These are phyloP conservation scores for Diospyros lotus DNA, from an alignment of 148 eudicot genomes.

Conservation along the genomic window DNA sequence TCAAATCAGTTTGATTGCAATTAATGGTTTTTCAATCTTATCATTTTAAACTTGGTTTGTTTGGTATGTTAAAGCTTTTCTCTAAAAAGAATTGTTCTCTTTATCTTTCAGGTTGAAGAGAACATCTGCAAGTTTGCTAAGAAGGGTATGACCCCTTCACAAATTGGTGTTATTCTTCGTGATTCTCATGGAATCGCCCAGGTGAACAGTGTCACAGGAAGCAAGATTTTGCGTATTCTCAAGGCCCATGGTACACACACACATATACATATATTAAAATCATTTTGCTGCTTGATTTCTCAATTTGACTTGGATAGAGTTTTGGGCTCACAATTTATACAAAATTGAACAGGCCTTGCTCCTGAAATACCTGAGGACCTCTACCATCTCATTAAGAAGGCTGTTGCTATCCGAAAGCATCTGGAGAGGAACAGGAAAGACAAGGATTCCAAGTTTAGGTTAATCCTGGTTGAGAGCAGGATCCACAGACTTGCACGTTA, in stretches of 20 bases:
- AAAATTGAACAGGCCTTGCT: slow-evolving; percentile 20
- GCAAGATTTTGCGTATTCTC: slow-evolving; percentile 34
- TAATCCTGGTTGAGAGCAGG: slow-evolving; percentile 37
- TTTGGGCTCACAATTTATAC: not conserved
- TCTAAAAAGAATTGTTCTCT: not conserved
- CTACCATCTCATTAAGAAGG: slow-evolving; percentile 34
- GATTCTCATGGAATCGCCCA: slow-evolving; percentile 34
- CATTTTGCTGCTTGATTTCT: not conserved
- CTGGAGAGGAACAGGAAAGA: slow-evolving; percentile 40
- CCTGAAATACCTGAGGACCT: slow-evolving; percentile 34
- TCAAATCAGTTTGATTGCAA: not conserved
- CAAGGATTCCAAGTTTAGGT: slow-evolving; percentile 34
- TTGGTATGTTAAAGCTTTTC: not conserved
- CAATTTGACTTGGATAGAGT: not conserved
- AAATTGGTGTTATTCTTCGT: slow-evolving; percentile 32
- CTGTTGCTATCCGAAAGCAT: slow-evolving; percentile 30
- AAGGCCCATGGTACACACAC: slow-evolving; percentile 33
- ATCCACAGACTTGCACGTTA: slow-evolving; percentile 35
- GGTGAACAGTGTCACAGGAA: slow-evolving; percentile 25
- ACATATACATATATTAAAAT: not conserved
- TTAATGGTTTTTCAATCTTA: not conserved
- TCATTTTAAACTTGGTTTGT: not conserved
- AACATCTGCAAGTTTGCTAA: slow-evolving; percentile 34
- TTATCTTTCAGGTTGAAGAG: slow-evolving; percentile 32
- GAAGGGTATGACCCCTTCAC: slow-evolving; percentile 34